Evolutionary conservation across 106 monocot genomes (phyloP).

Genomic region (Allium cepa): DNA sequence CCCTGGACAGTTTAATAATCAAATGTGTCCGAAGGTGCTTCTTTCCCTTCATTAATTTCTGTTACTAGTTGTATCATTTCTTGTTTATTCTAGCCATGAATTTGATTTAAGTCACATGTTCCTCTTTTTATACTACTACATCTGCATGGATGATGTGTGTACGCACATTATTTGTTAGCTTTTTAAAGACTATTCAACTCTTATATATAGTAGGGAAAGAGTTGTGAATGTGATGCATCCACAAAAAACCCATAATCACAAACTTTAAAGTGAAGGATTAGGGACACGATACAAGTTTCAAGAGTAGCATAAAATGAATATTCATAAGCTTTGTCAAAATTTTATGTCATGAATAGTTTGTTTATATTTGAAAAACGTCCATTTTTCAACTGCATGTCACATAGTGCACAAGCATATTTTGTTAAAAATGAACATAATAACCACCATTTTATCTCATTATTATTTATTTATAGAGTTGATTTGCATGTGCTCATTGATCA

Average conservation of each 20-base stretch:
- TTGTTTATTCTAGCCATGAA: background rate
- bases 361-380: background rate
- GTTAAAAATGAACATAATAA: no score
- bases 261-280: no score
- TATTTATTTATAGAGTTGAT: background rate
- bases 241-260: no score
- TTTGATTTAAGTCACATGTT: background rate
- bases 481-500: background rate
- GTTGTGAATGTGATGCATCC: no score
- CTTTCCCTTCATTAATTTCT: background rate
- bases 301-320: background rate
- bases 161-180: background rate
- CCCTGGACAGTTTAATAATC: constrained; percentile 21
- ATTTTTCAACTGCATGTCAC: no score
- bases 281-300: background rate
- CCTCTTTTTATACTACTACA: background rate
- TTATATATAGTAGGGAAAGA: no score
- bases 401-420: background rate
- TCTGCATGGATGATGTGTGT: background rate
- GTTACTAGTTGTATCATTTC: background rate
- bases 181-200: background rate
- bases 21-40: constrained; percentile 53
- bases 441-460: background rate
- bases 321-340: background rate
- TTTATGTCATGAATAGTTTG: background rate